Base-by-base conservation (phyloP, 306 rosid genomes). In the Cucurbita argyrosperma region DNA sequence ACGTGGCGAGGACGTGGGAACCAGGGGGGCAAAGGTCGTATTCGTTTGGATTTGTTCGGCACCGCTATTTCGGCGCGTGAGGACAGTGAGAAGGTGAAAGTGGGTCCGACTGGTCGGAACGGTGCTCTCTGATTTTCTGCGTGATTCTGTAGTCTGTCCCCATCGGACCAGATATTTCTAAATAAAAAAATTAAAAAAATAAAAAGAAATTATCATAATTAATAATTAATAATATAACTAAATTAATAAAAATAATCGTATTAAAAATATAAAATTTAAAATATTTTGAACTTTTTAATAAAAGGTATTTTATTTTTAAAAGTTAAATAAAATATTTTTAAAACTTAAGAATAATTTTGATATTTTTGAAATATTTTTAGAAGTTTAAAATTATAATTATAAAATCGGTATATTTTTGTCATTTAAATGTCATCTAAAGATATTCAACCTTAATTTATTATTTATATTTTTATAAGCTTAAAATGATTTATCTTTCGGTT, bases 51-150 rank as follows among this genome's bases (percentile, higher is more conserved):
- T 14, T 65, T 42, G 71, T 19, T 10, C 4, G 52, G 1, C 72
- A 45, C 72, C 54, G 72, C 39, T 55, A 13, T 14, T 11, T 49
- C n/a, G 73, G 73, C 73, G 73, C 73, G 73, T 67, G 73, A 67
- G 16, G 5, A 46, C 8, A 19, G 9, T 5, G 6, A 10, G 23
- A 37, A 37, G 49, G 14, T 16, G 46, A 40, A 6, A 46, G 73
- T 46, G 73, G 73, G 73, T 12, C 73, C 73, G 19, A 67, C 56
- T 56, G 73, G 55, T 67, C 73, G 73, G 73, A 10, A 67, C 47
- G 73, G 73, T 21, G 56, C 73, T 46, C 10, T 67, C 73, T 67
- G 56, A 67, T 67, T 67, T 67, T 14, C 73, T 67, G 73, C 73
- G 39, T 19, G 39, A 19, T 26, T 63, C 70, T 63, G 30, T 38